Conservation (phyloP, 148 eudicot genomes). For the Amaranthus hypochondriacus region DNA sequence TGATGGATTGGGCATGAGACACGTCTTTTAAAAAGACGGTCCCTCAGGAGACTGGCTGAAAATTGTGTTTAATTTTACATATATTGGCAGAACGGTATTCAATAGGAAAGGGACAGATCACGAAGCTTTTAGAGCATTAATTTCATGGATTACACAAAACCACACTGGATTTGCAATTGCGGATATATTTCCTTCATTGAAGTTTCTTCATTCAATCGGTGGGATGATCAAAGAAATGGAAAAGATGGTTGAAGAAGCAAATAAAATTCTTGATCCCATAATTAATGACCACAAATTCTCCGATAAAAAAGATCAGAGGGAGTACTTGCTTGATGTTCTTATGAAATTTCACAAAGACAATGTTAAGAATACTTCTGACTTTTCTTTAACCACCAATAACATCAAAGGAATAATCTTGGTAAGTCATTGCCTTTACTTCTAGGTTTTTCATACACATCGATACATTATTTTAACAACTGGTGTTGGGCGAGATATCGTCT, state of each 20-base stretch:
- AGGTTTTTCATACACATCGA: too few species aligned
- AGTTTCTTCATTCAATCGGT: conserved; percentile 11
- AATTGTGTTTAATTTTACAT: too few species aligned
- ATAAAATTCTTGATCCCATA: conserved; percentile 20
- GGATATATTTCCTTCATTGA: conserved; percentile 26
- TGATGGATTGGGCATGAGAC: too few species aligned
- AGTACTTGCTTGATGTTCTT: conserved; percentile 23
- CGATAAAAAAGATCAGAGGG: neutral
- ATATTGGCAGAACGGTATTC: neutral
- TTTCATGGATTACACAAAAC: neutral
- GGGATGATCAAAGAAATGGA: conserved; percentile 4
- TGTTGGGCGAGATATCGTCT: too few species aligned
- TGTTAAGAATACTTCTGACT: neutral
- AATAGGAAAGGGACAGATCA: conserved; percentile 12
- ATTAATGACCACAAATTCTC: conserved; percentile 15
- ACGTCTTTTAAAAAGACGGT: too few species aligned
- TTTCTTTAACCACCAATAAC: conserved; percentile 16
- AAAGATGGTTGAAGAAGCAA: neutral
- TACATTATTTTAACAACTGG: too few species aligned
- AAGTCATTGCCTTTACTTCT: neutral
- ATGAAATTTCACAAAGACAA: conserved; percentile 12
- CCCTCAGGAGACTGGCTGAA: too few species aligned
- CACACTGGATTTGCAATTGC: conserved; percentile 9
- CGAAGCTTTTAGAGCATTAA: neutral
- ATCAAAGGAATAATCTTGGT: conserved; percentile 22